These are phyloP conservation scores for Aspergillus melleus DNA, from an alignment of 2,329 filamentous ascomycete genomes.

Conservation along the genomic window DNA sequence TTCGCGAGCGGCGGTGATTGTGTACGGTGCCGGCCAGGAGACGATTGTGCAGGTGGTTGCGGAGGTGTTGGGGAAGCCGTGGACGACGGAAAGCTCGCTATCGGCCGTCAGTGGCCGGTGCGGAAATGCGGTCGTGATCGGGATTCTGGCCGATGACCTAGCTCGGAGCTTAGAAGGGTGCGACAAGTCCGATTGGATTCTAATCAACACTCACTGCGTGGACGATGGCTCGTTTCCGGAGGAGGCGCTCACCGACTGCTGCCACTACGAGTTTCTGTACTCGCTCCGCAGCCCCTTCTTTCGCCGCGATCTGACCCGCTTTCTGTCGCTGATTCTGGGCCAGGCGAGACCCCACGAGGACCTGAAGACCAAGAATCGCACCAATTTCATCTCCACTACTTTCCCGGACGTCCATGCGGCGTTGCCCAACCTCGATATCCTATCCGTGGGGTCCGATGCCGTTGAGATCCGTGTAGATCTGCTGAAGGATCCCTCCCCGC, in stretches of 20 bases:
- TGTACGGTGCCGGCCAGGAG: conserved; percentile 71
- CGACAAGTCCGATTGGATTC: conserved; percentile 60
- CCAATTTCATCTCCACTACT: conserved; percentile 83
- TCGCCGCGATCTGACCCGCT: conserved; percentile 73
- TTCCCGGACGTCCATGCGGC: conserved; percentile 83
- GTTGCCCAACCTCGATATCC: conserved; percentile 79
- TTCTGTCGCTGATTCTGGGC: conserved; percentile 75
- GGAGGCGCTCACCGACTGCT: conserved; percentile 62
- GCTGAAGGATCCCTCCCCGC: conserved; percentile 66
- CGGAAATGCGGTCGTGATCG: conserved; percentile 63
- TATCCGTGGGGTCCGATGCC: conserved; percentile 82
- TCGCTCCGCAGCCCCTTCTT: conserved; percentile 66
- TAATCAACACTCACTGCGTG: conserved; percentile 76
- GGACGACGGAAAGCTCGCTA: conserved; percentile 60
- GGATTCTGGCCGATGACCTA: conserved; percentile 60
- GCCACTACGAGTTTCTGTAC: conserved; percentile 87
- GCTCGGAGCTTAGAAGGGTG: conserved; percentile 59
- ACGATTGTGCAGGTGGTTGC: conserved; percentile 73
- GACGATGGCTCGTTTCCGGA: conserved; percentile 70
- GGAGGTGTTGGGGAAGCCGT: conserved; percentile 75
- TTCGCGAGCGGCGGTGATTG: conserved; percentile 55
- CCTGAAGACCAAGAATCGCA: conserved; percentile 68
- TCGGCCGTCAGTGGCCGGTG: conserved; percentile 55
- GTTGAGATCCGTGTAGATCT: conserved; percentile 84
- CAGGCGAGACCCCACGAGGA: conserved; percentile 77